Conservation (phyloP, 768 basidiomycete genomes). For the Suillus lakei region DNA sequence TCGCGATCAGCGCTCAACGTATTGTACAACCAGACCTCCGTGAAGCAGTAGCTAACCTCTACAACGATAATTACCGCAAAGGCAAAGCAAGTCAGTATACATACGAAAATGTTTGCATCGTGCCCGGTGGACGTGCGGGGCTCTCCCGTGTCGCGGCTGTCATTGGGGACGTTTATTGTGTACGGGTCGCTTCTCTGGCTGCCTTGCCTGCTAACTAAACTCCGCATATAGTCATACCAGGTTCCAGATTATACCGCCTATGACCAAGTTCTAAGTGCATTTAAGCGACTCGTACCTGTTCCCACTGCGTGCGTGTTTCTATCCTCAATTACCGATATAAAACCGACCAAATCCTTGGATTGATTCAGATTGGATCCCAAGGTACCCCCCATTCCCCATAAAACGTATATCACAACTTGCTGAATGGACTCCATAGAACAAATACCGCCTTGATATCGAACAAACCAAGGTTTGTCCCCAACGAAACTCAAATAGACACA, state of each 20-base stretch:
- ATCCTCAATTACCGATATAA: not conserved
- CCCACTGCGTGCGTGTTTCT: constrained; percentile 73
- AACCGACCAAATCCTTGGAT: constrained; percentile 10
- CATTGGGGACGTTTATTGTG: constrained; percentile 87
- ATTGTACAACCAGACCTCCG: constrained; percentile 60
- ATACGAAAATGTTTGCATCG: constrained; percentile 92
- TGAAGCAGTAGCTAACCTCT: constrained; percentile 87
- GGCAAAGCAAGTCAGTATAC: constrained; percentile 87
- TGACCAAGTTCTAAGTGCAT: constrained; percentile 82
- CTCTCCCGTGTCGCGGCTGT: constrained; percentile 92
- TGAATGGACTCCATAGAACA: constrained; percentile 41
- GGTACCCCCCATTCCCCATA: constrained; percentile 27
- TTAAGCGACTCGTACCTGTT: constrained; percentile 88
- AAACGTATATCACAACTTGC: not conserved
- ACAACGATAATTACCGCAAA: constrained; percentile 86
- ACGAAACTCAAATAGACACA: not conserved
- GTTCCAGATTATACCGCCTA: constrained; percentile 93
- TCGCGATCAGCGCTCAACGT: constrained; percentile 10
- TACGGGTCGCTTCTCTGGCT: constrained; percentile 31
- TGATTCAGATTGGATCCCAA: constrained; percentile 48
- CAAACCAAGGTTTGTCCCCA: constrained; percentile 64
- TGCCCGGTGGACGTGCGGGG: constrained; percentile 91
- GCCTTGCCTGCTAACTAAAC: constrained; percentile 7
- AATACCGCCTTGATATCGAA: constrained; percentile 79
- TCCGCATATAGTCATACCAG: constrained; percentile 70